phyloP scores from a whole-genome alignment of 148 eudicot genomes.

The Rhododendron simsii region DNA sequence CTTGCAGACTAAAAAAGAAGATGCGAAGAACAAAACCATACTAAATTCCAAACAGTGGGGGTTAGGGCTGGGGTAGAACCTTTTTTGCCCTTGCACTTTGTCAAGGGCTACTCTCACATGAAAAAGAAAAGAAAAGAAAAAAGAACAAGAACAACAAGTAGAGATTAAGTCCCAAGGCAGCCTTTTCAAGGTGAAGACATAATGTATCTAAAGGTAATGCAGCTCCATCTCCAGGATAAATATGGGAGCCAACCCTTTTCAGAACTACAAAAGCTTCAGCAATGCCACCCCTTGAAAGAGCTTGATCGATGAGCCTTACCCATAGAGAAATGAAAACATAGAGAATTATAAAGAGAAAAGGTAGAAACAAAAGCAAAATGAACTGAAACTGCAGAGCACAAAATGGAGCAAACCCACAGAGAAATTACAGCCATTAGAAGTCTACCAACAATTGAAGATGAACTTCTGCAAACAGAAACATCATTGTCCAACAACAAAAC shows the following conservation, averaged over 20 bases:
- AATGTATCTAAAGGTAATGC: slow-evolving; percentile 78
- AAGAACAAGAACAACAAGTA: background rate
- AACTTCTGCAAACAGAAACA: background rate
- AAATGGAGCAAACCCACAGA: background rate
- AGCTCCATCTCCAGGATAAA: slow-evolving; percentile 90
- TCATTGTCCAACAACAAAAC: background rate
- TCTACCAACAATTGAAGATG: background rate
- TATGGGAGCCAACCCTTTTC: slow-evolving; percentile 83
- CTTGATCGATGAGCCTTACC: slow-evolving; percentile 94
- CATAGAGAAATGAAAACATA: slow-evolving; percentile 18
- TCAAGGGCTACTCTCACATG: too few species aligned
- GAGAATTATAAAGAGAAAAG: background rate
- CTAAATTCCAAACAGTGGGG: background rate
- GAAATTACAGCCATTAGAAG: background rate
- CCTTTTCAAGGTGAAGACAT: slow-evolving; percentile 95
- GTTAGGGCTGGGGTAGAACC: background rate
- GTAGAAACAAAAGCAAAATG: background rate
- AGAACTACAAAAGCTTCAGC: slow-evolving; percentile 89
- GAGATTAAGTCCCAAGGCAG: slow-evolving; percentile 62
- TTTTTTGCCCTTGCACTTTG: background rate
- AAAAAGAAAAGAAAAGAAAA: background rate
- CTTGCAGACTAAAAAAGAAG: background rate
- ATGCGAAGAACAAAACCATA: background rate
- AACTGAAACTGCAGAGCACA: background rate
- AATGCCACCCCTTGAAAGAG: slow-evolving; percentile 80